These are phyloP conservation scores for Marchantia paleacea DNA, from an alignment of 225 moss, liverwort and hornwort genomes.

Conservation along the genomic window DNA sequence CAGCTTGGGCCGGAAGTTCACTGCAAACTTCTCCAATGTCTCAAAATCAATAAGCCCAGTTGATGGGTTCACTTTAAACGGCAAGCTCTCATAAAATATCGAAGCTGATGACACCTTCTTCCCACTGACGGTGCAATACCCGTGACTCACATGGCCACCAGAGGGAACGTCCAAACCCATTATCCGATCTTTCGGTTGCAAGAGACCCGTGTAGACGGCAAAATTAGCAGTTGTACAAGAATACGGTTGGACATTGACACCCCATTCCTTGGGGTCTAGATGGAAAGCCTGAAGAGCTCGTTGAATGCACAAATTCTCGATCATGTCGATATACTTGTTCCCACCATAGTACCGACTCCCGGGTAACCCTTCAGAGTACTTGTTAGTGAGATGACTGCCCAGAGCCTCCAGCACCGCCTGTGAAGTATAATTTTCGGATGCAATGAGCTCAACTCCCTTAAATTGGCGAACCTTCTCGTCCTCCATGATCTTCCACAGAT, in stretches of 20 bases:
- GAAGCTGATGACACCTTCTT: constrained; percentile 84
- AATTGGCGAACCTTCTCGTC: constrained; percentile 73
- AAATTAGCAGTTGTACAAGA: constrained; percentile 93
- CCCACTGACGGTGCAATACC: constrained; percentile 76
- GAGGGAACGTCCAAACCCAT: constrained; percentile 90
- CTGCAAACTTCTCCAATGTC: constrained; percentile 75
- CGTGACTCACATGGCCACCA: constrained; percentile 80
- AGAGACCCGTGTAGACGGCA: constrained; percentile 74
- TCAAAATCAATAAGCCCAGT: constrained; percentile 79
- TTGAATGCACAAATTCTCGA: constrained; percentile 63
- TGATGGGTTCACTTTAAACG: constrained; percentile 76
- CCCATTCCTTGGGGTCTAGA: constrained; percentile 71
- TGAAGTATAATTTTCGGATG: constrained; percentile 86
- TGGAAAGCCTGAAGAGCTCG: constrained; percentile 73
- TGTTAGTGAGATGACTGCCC: constrained; percentile 87
- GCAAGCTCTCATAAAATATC: constrained; percentile 76
- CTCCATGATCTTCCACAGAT: constrained; percentile 89
- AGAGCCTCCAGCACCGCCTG: constrained; percentile 80
- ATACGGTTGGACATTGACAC: constrained; percentile 90
- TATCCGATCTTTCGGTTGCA: constrained; percentile 82
- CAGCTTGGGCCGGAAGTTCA: constrained; percentile 73
- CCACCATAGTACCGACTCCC: constrained; percentile 80
- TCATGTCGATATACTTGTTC: constrained; percentile 83
- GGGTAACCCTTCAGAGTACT: constrained; percentile 85
- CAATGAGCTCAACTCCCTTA: constrained; percentile 83